Conservation (phyloP, 768 basidiomycete species). For the Basidioascus undulatus region DNA sequence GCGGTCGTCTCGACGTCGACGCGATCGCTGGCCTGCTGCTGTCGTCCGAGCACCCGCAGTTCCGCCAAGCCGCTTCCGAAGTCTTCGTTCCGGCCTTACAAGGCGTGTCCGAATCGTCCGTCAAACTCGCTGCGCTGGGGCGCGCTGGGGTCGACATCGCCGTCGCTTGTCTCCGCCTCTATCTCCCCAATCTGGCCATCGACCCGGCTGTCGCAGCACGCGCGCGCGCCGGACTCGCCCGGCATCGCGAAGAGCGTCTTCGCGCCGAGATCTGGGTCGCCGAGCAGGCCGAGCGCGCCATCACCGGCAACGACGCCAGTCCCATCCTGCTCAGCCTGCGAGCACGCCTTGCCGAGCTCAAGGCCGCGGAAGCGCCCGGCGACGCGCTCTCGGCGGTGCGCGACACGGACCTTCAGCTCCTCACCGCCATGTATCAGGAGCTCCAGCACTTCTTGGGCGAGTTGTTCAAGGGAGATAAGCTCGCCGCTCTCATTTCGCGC, state of each 20-base stretch:
- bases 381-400: constrained; percentile 14
- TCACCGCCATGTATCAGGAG: constrained; percentile 26
- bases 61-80: too few species aligned
- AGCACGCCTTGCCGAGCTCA: constrained; percentile 8
- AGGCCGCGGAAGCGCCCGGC: constrained; percentile 7
- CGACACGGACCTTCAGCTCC: constrained; percentile 10
- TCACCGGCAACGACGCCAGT: constrained; percentile 33
- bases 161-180: constrained; percentile 22
- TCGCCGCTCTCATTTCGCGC: constrained; percentile 25
- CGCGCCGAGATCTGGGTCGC: constrained; percentile 31
- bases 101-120: too few species aligned
- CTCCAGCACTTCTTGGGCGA: constrained; percentile 41
- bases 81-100: too few species aligned
- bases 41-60: too few species aligned
- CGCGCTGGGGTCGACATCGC: constrained; percentile 9
- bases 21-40: too few species aligned
- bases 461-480: constrained; percentile 27
- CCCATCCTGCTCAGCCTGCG: constrained; percentile 26
- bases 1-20: too few species aligned
- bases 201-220: constrained; percentile 55
- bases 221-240: constrained; percentile 23
- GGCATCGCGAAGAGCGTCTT: constrained; percentile 23
- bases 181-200: constrained; percentile 58
- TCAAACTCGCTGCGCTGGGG: too few species aligned
- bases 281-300: constrained; percentile 28